Conservation (phyloP, 2,329 filamentous ascomycete species). For the Phialemonium atrogriseum region DNA sequence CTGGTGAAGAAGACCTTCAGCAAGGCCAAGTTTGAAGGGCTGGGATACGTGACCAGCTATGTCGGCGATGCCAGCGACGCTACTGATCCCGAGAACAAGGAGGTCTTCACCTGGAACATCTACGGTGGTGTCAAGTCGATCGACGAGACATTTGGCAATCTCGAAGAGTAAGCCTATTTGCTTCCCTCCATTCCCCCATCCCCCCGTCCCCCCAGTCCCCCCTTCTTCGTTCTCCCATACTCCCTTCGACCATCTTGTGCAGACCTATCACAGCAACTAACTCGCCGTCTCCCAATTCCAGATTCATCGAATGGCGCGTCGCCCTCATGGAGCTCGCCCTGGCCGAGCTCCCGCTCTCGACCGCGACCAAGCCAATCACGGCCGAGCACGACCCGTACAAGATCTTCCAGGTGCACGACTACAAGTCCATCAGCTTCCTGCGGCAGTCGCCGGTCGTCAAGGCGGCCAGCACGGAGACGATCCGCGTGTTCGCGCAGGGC, state of each 20-base stretch:
- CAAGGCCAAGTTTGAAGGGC: constrained; percentile 60
- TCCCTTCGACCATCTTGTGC: no score
- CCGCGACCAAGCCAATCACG: constrained; percentile 62
- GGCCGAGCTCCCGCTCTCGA: constrained; percentile 60
- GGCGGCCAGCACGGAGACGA: constrained; percentile 69
- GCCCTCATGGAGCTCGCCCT: constrained; percentile 85
- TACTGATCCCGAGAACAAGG: constrained; percentile 32
- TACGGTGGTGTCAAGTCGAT: constrained; percentile 83
- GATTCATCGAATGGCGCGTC: constrained; percentile 84
- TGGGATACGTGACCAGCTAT: constrained; percentile 78
- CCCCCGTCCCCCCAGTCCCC: neutral
- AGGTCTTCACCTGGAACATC: constrained; percentile 84
- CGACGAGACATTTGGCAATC: constrained; percentile 70
- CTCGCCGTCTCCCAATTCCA: constrained; percentile 25
- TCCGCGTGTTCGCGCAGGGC: constrained; percentile 69
- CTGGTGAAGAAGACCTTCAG: constrained; percentile 58
- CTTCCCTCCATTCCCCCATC: no score
- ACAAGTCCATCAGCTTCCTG: constrained; percentile 79
- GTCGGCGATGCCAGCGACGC: constrained; percentile 27
- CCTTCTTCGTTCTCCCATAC: no score
- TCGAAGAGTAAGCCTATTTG: constrained; percentile 73
- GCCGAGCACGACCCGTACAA: constrained; percentile 78
- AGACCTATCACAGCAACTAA: no score
- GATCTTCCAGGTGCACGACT: constrained; percentile 90
- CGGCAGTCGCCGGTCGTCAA: constrained; percentile 71